Conservation (phyloP, 192 early-diverging fungal species). For the Radiomyces spectabilis region DNA sequence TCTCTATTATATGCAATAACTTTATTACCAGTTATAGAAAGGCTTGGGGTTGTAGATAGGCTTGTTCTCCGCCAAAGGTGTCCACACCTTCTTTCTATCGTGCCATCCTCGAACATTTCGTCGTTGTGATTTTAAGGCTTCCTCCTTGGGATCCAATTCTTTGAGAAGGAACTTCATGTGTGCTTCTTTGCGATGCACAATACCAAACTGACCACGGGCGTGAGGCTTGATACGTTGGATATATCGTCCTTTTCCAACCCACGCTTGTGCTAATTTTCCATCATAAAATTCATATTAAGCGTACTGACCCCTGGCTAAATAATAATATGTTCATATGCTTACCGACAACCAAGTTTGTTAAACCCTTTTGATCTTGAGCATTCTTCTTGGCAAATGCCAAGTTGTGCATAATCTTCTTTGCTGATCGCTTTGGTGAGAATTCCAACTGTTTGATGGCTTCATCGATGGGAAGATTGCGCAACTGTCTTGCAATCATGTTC, state of each 20-base stretch:
- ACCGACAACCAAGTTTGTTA: conserved; percentile 54
- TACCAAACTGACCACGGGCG: conserved; percentile 71
- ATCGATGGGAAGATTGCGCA: conserved; percentile 52
- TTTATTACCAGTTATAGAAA: conserved; percentile 27
- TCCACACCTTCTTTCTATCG: conserved; percentile 62
- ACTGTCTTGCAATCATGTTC: conserved; percentile 62
- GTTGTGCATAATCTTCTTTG: conserved; percentile 53
- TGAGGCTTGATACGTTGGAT: conserved; percentile 68
- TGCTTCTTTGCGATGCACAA: conserved; percentile 65
- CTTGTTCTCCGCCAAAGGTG: conserved; percentile 58
- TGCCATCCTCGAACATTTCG: conserved; percentile 58
- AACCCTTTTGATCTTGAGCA: conserved; percentile 53
- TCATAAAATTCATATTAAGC: neutral
- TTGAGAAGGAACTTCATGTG: conserved; percentile 81
- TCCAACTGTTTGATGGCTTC: conserved; percentile 77
- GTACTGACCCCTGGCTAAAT: neutral
- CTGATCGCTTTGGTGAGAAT: conserved; percentile 63
- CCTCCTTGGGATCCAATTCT: conserved; percentile 36
- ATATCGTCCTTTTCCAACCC: conserved; percentile 82
- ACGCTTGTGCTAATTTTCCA: conserved; percentile 51
- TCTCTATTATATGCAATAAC: neutral
- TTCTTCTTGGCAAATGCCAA: conserved; percentile 63
- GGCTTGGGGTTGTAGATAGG: conserved; percentile 64
- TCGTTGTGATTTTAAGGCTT: conserved; percentile 28
- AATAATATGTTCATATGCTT: neutral